Evolutionary conservation across 805 yeast genomes (phyloP), one percentile per base, ranked within the genome.

Genomic region (Cyberlindnera petersonii): DNA sequence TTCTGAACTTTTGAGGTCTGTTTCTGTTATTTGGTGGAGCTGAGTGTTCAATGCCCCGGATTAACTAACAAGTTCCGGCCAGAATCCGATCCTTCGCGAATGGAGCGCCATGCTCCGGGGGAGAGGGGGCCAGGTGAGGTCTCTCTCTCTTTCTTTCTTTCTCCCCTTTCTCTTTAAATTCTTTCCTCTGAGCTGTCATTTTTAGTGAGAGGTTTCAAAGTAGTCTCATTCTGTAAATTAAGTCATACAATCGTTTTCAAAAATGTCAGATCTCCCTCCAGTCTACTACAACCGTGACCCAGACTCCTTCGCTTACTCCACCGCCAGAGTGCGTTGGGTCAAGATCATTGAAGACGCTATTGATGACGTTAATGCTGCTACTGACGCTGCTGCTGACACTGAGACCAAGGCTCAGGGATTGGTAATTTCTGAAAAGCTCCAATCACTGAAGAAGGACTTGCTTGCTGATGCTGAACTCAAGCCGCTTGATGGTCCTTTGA

Each of bases 321-420:
- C 98, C 0, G 83, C 86, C 9, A 71, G 76, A 46, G 68, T 69
- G 26, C 79, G 98, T 61, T 93, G 98, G 97, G 91, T 95, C 21
- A 77, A 77, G 39, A 86, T 93, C 48, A 56, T 89, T 33, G 69
- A 74, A 21, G 84, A 81, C 16, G 77, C 81, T 15, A 66, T 86
- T 31, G 74, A 70, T 20, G 97, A 89, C 56, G 64, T 82, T 29
- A 47, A 65, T 14, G 44, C 53, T n/a, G 56, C 65, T 15, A 53
- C 67, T 21, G 54, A 54, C n/a, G 46, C 53, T 19, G 20, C 52
- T 7, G 46, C 52, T 4, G 58, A 59, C 16, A 56, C 59, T 15
- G 53, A 50, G 2, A 44, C 55, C 33, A 49, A 53, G 17, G 41
- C 46, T 4, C 83, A 83, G 48, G 86, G 83, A 21, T 56, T 52